Evolutionary conservation across 192 early-diverging fungal species (phyloP), one percentile per base, ranked within the genome.

Genomic region (Dissophora globulifera): DNA sequence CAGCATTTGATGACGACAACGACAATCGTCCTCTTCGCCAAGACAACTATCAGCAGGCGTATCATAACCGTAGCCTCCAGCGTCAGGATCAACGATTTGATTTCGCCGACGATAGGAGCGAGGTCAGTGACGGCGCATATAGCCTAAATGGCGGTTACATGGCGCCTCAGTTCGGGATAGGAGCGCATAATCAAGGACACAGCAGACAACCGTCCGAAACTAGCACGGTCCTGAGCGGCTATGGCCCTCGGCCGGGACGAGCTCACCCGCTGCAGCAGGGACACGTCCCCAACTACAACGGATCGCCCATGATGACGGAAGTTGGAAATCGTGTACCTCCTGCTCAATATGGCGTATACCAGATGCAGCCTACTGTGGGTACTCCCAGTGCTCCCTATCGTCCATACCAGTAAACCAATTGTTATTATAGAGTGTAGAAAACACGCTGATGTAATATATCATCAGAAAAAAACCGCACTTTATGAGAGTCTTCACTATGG

Each of bases 191-290:
- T 17, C 42, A n/a, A 0, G 42, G 22, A 4, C 72, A 76, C 27
- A 20, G 72, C 22, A 46, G 62, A 23, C 64, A 67, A 23, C 45
- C 58, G 5, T 67, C 72, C 0, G 72, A 76, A 8, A 62, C 72
- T 1, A 76, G 72, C 40, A 76, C 64, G 10, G 72, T 76, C 0
- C 30, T 76, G 29, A 27, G 62, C 20, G 71, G 71, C 30, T 60
- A 76, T 45, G 64, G 58, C 19, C 35, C 49, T 10, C 58, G 30
- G 0, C 33, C 43, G 19, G 42, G 23, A 2, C 60, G 38, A 15
- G 55, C 57, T 11, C 72, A 62, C 19, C 72, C 72, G 35, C 48
- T 76, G 1, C 69, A 74, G 17, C 69, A 74, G 8, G 62, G 69
- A 20, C 69, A 62, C n/a, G 19, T 19, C 13, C 49, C 49, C 54